Evolutionary conservation across 2,329 filamentous ascomycete species (phyloP), one percentile per base, ranked within the genome.

Genomic region (Xylaria sp.): DNA sequence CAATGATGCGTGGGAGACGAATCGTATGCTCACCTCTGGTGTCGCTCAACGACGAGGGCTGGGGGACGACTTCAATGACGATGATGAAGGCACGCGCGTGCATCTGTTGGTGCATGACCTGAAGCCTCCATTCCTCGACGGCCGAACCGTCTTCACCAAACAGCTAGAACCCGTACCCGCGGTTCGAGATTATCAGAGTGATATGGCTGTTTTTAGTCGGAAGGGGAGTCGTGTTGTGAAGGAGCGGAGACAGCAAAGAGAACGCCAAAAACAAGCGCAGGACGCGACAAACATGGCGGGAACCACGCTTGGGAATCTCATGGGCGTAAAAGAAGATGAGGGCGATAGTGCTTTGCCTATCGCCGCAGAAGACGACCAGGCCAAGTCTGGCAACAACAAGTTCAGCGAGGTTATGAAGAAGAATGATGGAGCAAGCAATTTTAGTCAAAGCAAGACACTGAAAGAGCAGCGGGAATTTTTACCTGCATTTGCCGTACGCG

Each of bases 1-100:
- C 78, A 94, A 96, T 52, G 96, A 99, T 81, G 95, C 94, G 0
- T 99, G 96, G 96, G 97, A 99, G 81, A 96, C 95, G 18, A 99
- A 99, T 79, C 92, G 96, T 68, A 98, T 99, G 96, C 86, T 99
- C 69, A 96, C 94, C 0, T 98, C 94, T 23, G 95, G 95, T 66
- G 94, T 99, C 20, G 96, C 96, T 20, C 97, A 99, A 80, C 86
- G 95, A 77, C 86, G 94, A 73, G 93, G 96, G 75, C 89, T 94
- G 78, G 90, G 91, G 28, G 87, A 89, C 57, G 94, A 96, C 77
- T 97, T 98, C 76, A 91, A 91, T 61, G 91, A 97, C 72, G 96
- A 99, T 72, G 92, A 98, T 58, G 96, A 99, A 78, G 90, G 89
- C 28, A 97, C 92, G 8, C 88, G 97, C 69, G 89, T 98, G 15